Conservation (phyloP, 2,329 filamentous ascomycete genomes). For the Periconia sp. region DNA sequence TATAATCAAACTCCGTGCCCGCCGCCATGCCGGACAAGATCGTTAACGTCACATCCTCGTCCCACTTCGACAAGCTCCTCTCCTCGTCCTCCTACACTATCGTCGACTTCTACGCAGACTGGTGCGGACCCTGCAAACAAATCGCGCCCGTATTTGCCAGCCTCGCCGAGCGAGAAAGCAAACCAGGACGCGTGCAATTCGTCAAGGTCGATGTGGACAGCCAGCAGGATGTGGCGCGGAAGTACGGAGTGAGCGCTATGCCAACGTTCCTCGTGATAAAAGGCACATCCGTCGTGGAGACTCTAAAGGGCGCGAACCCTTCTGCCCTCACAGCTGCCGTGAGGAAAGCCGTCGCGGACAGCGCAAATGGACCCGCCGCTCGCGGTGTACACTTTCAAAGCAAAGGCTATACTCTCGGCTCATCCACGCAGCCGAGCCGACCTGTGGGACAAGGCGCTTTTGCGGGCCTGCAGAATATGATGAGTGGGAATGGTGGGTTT, state of each 20-base stretch:
- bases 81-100: conserved; percentile 44
- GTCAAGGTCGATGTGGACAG: conserved; percentile 59
- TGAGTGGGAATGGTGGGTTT: conserved; percentile 38
- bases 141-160: conserved; percentile 55
- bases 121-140: conserved; percentile 60
- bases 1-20: neutral
- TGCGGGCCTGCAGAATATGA: conserved; percentile 25
- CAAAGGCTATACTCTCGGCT: conserved; percentile 48
- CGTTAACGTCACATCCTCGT: conserved; percentile 31
- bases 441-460: conserved; percentile 26
- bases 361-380: conserved; percentile 39
- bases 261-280: conserved; percentile 54
- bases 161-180: conserved; percentile 53
- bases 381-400: conserved; percentile 41
- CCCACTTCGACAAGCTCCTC: conserved; percentile 40
- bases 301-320: conserved; percentile 53
- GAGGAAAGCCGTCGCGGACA: conserved; percentile 46
- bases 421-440: conserved; percentile 25
- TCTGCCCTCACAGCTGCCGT: conserved; percentile 51
- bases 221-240: conserved; percentile 52
- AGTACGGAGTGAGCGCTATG: conserved; percentile 55
- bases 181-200: conserved; percentile 52
- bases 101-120: conserved; percentile 57
- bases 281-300: conserved; percentile 47
- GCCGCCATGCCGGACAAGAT: conserved; percentile 35